phyloP scores from a whole-genome alignment of 306 rosid species.

The Phaseolus lunatus region DNA sequence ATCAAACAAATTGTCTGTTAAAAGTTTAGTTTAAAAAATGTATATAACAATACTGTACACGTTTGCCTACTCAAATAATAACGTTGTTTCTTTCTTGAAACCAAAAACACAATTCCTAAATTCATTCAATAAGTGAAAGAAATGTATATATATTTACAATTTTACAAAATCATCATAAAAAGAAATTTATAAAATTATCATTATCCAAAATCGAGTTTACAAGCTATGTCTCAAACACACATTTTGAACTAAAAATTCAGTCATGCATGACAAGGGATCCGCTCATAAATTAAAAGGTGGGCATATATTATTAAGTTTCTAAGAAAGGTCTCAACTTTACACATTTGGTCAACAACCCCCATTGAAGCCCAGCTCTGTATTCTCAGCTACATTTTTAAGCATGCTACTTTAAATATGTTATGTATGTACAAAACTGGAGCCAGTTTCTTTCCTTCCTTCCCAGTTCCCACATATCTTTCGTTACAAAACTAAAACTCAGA shows the following conservation, averaged over 20 bases:
- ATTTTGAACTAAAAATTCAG: neutral
- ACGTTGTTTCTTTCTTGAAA: neutral
- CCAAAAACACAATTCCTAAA: neutral
- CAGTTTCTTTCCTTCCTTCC: conserved; percentile 38
- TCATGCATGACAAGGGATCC: neutral
- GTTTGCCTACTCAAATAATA: too few species aligned
- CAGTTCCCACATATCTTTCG: conserved; percentile 29
- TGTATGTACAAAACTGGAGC: conserved; percentile 56
- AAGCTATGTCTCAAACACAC: neutral
- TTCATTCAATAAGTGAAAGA: too few species aligned
- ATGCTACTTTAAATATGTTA: conserved; percentile 41
- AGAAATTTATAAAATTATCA: neutral
- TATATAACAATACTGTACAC: too few species aligned
- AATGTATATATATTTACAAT: neutral
- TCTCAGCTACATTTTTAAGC: conserved; percentile 18
- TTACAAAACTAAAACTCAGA: conserved; percentile 51
- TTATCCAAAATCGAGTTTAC: conserved; percentile 12
- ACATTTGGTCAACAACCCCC: conserved; percentile 26
- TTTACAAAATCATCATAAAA: neutral
- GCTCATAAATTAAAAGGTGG: conserved; percentile 10
- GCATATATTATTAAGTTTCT: conserved; percentile 11
- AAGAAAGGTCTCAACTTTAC: conserved; percentile 34
- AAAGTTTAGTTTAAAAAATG: too few species aligned
- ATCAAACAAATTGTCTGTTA: too few species aligned
- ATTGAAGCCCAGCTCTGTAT: conserved; percentile 25